These are phyloP conservation scores for Penicillium roqueforti DNA, from an alignment of 495 filamentous ascomycete species.

Conservation along the genomic window DNA sequence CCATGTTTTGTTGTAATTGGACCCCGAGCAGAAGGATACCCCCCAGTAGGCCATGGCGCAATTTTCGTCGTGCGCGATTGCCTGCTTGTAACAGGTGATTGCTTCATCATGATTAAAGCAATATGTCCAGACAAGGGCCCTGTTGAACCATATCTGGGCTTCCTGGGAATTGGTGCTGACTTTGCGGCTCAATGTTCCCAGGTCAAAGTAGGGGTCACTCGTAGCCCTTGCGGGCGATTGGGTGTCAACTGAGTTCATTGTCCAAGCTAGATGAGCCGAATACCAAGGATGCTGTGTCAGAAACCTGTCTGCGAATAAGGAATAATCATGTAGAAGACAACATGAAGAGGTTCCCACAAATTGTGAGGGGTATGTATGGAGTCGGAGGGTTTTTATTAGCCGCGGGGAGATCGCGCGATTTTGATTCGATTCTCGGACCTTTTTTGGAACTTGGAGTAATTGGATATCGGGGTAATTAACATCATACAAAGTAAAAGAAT, in stretches of 20 bases:
- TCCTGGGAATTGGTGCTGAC: constrained; percentile 40
- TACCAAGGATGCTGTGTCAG: background rate
- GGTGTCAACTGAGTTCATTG: background rate
- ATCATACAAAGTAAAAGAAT: too few species aligned
- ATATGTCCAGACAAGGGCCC: constrained; percentile 58
- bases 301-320: background rate
- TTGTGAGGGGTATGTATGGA: constrained; percentile 7
- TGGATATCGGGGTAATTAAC: too few species aligned
- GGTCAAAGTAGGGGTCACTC: constrained; percentile 46
- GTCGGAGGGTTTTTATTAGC: constrained; percentile 17
- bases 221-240: constrained; percentile 7
- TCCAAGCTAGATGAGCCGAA: background rate
- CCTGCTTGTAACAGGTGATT: constrained; percentile 52
- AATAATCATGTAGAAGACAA: background rate
- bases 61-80: constrained; percentile 43
- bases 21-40: constrained; percentile 55
- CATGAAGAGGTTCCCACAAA: background rate
- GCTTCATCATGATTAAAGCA: constrained; percentile 62
- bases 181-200: constrained; percentile 46
- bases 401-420: constrained; percentile 2
- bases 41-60: constrained; percentile 63
- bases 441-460: constrained; percentile 1
- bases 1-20: constrained; percentile 70
- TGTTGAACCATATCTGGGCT: constrained; percentile 55
- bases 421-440: constrained; percentile 12